A percentile compares a stretch with the other conserved stretches of the same genome.
Evolutionary conservation across 2,329 filamentous ascomycete genomes (phyloP).

Genomic region (Hirsutella rhossiliensis): DNA sequence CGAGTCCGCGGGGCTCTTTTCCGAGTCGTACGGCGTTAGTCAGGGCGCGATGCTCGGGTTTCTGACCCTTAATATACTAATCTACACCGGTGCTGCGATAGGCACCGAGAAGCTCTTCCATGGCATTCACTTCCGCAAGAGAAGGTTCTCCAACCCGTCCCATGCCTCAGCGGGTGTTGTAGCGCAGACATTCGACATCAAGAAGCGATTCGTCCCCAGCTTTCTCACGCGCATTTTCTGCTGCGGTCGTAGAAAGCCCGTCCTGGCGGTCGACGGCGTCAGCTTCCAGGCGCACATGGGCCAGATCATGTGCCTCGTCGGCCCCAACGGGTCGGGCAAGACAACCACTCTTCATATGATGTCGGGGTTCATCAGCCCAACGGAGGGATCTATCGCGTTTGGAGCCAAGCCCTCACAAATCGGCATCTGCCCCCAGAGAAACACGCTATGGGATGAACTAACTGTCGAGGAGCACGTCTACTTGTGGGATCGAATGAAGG

Average conservation of each 20-base stretch:
- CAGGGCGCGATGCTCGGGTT: slow-evolving; percentile 17
- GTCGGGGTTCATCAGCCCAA: slow-evolving; percentile 49
- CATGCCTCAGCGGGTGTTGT: slow-evolving; percentile 9
- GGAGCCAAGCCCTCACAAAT: slow-evolving; percentile 33
- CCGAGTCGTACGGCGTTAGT: slow-evolving; percentile 11
- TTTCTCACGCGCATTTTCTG: slow-evolving; percentile 16
- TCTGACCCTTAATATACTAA: slow-evolving; percentile 19
- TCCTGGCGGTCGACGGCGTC: slow-evolving; percentile 47
- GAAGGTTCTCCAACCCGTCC: slow-evolving; percentile 10
- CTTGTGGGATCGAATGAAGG: slow-evolving; percentile 52
- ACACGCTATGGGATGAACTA: slow-evolving; percentile 54
- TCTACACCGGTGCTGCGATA: slow-evolving; percentile 19
- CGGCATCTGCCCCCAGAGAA: slow-evolving; percentile 53
- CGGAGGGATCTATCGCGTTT: slow-evolving; percentile 46
- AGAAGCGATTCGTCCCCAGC: slow-evolving; percentile 18
- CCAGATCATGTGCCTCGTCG: slow-evolving; percentile 54
- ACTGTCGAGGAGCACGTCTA: slow-evolving; percentile 53
- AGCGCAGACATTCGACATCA: slow-evolving; percentile 12
- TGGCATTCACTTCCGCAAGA: slow-evolving; percentile 20
- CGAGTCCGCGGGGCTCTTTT: slow-evolving; percentile 4
- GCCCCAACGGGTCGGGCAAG: slow-evolving; percentile 60
- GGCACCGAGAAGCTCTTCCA: slow-evolving; percentile 19
- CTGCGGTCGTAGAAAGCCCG: slow-evolving; percentile 20
- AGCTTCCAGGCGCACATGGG: slow-evolving; percentile 45
- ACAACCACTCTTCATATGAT: slow-evolving; percentile 59